phyloP scores from a whole-genome alignment of 345 rosid genomes.

The Tarenaya hassleriana region DNA sequence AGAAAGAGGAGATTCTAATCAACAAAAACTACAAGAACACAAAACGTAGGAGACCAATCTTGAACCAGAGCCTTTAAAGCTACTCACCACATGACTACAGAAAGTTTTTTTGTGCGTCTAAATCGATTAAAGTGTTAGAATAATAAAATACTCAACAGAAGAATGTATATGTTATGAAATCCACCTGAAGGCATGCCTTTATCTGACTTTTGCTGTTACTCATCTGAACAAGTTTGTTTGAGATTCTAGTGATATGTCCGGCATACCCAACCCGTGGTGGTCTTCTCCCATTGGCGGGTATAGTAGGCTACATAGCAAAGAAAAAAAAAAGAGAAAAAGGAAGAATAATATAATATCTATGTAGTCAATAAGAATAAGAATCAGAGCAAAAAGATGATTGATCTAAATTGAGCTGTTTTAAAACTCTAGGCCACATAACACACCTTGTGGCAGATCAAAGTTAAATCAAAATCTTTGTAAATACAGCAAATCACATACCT shows the following conservation, averaged over 20 bases:
- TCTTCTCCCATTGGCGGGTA: slow-evolving; percentile 59
- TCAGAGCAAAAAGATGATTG: slow-evolving; percentile 9
- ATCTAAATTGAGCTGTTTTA: slow-evolving; percentile 14
- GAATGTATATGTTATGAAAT: slow-evolving; percentile 16
- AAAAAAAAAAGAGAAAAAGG: neutral
- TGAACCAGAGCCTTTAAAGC: too few relatives aligned
- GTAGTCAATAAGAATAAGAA: slow-evolving; percentile 12
- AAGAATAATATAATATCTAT: slow-evolving; percentile 5
- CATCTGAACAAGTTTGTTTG: slow-evolving; percentile 75
- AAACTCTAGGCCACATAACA: neutral
- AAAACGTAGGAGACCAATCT: neutral
- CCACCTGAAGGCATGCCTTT: slow-evolving; percentile 70
- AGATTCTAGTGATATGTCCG: slow-evolving; percentile 86
- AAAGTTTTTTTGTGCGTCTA: slow-evolving; percentile 5
- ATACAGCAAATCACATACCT: slow-evolving; percentile 37
- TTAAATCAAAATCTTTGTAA: slow-evolving; percentile 10
- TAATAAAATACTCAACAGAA: slow-evolving; percentile 12
- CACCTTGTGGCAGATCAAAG: slow-evolving; percentile 2
- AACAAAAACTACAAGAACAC: slow-evolving; percentile 6
- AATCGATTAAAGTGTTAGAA: slow-evolving; percentile 11
- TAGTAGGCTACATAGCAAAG: slow-evolving; percentile 60
- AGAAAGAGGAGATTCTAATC: slow-evolving; percentile 11
- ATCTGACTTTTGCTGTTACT: slow-evolving; percentile 54
- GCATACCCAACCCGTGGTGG: slow-evolving; percentile 76
- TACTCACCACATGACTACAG: slow-evolving; percentile 9